A percentile compares a stretch with the other conserved stretches of the same genome.
These are phyloP conservation scores for Talaromyces albobiverticillius DNA, from an alignment of 2,329 filamentous ascomycete genomes.

Conservation along the genomic window DNA sequence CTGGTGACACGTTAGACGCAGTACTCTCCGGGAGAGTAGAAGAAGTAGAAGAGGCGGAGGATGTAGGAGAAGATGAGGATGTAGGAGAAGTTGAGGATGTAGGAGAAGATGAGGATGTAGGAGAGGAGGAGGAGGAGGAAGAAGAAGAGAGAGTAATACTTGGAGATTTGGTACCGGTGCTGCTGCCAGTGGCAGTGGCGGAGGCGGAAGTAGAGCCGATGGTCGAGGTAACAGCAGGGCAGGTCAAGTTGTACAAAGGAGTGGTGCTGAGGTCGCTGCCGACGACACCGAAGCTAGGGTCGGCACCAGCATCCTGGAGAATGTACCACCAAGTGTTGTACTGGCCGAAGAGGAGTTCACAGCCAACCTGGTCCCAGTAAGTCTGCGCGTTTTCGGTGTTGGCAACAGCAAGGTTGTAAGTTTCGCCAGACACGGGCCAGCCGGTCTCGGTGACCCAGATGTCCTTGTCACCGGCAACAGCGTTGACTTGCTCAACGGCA, in stretches of 20 bases:
- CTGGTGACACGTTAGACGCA: slow-evolving; percentile 6
- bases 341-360: slow-evolving; percentile 46
- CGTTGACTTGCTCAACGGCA: slow-evolving; percentile 60
- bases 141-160: neutral
- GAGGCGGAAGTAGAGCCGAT: slow-evolving; percentile 22
- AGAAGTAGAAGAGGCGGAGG: neutral
- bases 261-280: slow-evolving; percentile 32
- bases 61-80: neutral
- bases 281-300: slow-evolving; percentile 40
- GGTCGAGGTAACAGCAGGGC: slow-evolving; percentile 21
- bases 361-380: slow-evolving; percentile 80
- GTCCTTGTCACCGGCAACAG: slow-evolving; percentile 62
- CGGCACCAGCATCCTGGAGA: slow-evolving; percentile 35
- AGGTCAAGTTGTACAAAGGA: slow-evolving; percentile 38
- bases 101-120: too few species aligned
- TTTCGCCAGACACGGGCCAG: slow-evolving; percentile 72
- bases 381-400: slow-evolving; percentile 66
- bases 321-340: slow-evolving; percentile 46
- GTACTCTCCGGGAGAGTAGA: neutral
- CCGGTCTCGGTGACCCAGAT: slow-evolving; percentile 89
- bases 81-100: too few species aligned
- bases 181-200: slow-evolving; percentile 20
- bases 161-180: slow-evolving; percentile 23
- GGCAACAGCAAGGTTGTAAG: slow-evolving; percentile 61
- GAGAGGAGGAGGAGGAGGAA: neutral